These are phyloP conservation scores for Botrytis hyacinthi DNA, from an alignment of 2,329 filamentous ascomycete genomes.

Conservation along the genomic window DNA sequence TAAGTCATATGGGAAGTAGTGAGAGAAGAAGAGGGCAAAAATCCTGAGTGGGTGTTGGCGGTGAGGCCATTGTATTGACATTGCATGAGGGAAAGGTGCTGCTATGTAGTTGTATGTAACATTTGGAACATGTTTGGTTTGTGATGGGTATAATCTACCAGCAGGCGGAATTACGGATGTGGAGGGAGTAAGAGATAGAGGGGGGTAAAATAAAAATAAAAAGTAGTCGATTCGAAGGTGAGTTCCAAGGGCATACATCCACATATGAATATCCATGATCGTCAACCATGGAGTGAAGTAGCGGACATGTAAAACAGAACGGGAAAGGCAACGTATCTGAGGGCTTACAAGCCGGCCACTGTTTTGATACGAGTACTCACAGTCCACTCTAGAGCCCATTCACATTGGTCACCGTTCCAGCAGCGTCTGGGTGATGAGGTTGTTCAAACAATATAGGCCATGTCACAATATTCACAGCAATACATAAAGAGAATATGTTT, in stretches of 20 bases:
- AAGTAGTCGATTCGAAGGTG: neutral
- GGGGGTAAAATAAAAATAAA: neutral
- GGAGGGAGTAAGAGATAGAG: neutral
- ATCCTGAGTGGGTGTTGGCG: neutral
- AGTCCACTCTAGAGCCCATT: no score
- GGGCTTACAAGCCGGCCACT: neutral
- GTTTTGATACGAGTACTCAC: neutral
- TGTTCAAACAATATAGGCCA: no score
- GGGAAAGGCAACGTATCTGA: neutral
- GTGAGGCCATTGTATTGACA: neutral
- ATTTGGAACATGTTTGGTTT: neutral
- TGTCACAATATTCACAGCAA: neutral
- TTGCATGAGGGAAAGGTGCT: neutral
- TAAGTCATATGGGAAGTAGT: neutral
- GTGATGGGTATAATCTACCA: neutral
- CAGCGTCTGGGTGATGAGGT: fast-evolving
- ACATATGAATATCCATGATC: neutral
- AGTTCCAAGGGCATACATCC: neutral
- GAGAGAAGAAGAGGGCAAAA: neutral
- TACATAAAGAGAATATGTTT: neutral
- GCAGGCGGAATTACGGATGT: neutral
- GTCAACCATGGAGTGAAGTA: neutral
- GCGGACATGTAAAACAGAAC: neutral
- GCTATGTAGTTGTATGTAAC: neutral
- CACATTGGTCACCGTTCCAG: no score